Percentiles rank a stretch among this genome's conserved stretches.
Conservation (phyloP, 2,329 filamentous ascomycete genomes). For the Sordariomycetes sp. region DNA sequence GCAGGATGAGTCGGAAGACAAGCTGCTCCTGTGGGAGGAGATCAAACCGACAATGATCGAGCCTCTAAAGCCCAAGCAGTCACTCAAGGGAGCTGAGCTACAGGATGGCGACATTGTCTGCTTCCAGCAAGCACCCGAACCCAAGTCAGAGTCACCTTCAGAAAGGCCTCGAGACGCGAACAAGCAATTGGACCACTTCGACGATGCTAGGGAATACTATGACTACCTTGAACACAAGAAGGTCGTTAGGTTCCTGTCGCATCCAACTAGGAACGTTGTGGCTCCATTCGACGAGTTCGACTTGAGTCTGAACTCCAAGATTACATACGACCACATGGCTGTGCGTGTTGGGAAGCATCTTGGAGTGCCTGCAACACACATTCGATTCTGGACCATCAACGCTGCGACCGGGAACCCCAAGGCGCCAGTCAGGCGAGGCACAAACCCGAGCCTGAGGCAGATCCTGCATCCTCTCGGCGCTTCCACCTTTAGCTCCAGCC, state of each 20-base stretch:
- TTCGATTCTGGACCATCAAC: slow-evolving; percentile 87
- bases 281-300: slow-evolving; percentile 59
- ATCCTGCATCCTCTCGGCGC: slow-evolving; percentile 68
- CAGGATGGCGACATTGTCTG: slow-evolving; percentile 97
- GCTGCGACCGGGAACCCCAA: slow-evolving; percentile 69
- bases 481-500: slow-evolving; percentile 59
- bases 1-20: slow-evolving; percentile 61
- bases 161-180: slow-evolving; percentile 16
- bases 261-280: slow-evolving; percentile 45
- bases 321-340: slow-evolving; percentile 79
- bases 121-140: slow-evolving; percentile 62
- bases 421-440: slow-evolving; percentile 61
- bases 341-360: slow-evolving; percentile 75
- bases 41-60: slow-evolving; percentile 99
- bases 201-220: slow-evolving; percentile 80
- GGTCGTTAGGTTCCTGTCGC: slow-evolving; percentile 67
- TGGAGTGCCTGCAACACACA: slow-evolving; percentile 69
- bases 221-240: slow-evolving; percentile 86
- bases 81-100: slow-evolving; percentile 82
- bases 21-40: slow-evolving; percentile 77
- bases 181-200: slow-evolving; percentile 38
- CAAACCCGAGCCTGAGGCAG: slow-evolving; percentile 61
- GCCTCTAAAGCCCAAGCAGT: slow-evolving; percentile 81
- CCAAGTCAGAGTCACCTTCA: slow-evolving; percentile 26
- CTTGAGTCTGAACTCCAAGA: slow-evolving; percentile 75